Conservation (phyloP, 2,329 filamentous ascomycete species). For the Aspergillus sp. region DNA sequence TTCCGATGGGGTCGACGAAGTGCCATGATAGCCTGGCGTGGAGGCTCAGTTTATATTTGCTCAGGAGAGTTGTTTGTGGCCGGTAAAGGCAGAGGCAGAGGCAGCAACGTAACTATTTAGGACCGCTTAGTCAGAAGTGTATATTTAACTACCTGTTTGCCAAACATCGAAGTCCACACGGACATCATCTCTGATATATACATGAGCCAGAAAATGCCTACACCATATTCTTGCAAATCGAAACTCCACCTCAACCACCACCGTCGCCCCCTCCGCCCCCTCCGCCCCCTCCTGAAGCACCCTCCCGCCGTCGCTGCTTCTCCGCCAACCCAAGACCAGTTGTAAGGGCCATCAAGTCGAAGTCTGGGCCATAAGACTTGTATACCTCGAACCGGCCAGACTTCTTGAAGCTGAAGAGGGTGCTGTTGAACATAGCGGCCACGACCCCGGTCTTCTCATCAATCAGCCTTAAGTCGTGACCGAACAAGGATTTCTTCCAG, state of each 20-base stretch:
- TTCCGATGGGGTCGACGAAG: slow-evolving; percentile 27
- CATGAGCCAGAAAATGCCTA: no score
- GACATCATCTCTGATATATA: no score
- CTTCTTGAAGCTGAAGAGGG: slow-evolving; percentile 17
- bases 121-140: no score
- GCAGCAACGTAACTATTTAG: no score
- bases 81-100: no score
- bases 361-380: slow-evolving; percentile 16
- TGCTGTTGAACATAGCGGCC: slow-evolving; percentile 23
- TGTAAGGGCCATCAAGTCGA: slow-evolving; percentile 22
- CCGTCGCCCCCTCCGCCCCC: slow-evolving; percentile 9
- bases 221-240: no score
- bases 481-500: slow-evolving; percentile 24
- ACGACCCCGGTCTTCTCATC: slow-evolving; percentile 19
- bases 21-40: slow-evolving; percentile 17
- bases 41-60: no score
- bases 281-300: slow-evolving; percentile 1
- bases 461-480: slow-evolving; percentile 25
- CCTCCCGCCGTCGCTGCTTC: slow-evolving; percentile 12
- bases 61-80: no score
- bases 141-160: no score
- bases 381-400: slow-evolving; percentile 24
- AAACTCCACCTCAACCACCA: slow-evolving; percentile 3
- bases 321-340: slow-evolving; percentile 18
- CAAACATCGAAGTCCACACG: no score